Evolutionary conservation across 2,329 filamentous ascomycete genomes (phyloP), one percentile per base, ranked within the genome.

Genomic region (Cladosporium phlei): DNA sequence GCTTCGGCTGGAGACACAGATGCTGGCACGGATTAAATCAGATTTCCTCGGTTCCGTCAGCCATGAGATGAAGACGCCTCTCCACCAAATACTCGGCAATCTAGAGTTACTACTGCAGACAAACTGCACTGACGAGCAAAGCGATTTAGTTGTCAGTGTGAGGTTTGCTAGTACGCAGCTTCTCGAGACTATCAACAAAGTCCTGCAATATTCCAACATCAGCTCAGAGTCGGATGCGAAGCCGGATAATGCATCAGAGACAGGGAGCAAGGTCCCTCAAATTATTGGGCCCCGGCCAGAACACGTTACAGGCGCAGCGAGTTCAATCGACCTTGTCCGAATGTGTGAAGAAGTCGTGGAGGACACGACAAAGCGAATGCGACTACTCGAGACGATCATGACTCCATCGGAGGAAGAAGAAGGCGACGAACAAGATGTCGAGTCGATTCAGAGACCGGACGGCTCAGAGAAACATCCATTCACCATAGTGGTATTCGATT

Each of bases 31-130:
- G 33, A 59, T 60, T 7, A 70, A 69, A 45, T 63, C 64, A 2
- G 65, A 66, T 5, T 69, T 71, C 42, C 63, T 72, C 25, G 64
- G 65, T 19, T 68, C 66, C 4, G 66, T 70, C 16, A 66, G 61
- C 2, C 67, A 70, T 46, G 68, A 70, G 45, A 22, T 57, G 16
- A 37, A 53, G 12, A 45, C 40, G 14, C 59, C 59, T 4, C 51
- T 63, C 2, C 60, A 63, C 32, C 56, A 56, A 3, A 59, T 59
- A 10, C 48, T 63, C 3, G 60, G 51, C 1, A 53, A 45, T 3
- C 30, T 59, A 11, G 59, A 77, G 68, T 42, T 80, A 3, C 55
- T 82, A 0, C 68, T 71, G 3, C 76, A 79, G n/a, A 61, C 58
- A 10, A 43, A 43, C 4, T 50, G 56, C 20, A 55, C 55, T 21